Evolutionary conservation across 2,329 filamentous ascomycete genomes (phyloP), one percentile per base, ranked within the genome.

Genomic region (Exophiala dermatitidis): DNA sequence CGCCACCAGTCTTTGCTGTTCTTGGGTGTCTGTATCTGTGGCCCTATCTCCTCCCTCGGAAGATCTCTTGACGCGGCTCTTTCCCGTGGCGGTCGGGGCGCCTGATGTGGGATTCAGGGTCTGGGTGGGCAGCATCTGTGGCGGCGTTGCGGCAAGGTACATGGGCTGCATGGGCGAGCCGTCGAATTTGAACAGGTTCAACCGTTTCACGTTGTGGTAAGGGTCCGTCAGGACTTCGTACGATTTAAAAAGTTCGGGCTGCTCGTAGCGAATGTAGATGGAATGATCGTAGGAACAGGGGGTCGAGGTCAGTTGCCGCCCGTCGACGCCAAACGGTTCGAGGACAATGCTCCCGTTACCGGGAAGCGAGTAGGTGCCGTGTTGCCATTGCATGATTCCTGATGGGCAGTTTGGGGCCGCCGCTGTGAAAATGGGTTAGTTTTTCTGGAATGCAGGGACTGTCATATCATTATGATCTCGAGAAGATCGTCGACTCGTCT

Each of bases 361-460:
- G 41, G 75, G 71, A 60, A 81, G 71, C 3, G 72, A 70, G 65
- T 80, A 86, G 50, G 68, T 80, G 40, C 85, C 85, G 65, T 88
- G 85, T 65, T 88, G 85, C 76, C 81, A 88, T 69, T 87, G 83
- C 73, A 88, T 80, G 45, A 87, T 77, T 5, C 78, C 82, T 50
- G 75, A 74, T 1, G 83, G 79, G 62, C 84, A 88, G 55, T 72
- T 68, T 30, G 84, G 84, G 9, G 76, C 71, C 44, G 71, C 68
- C 41, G 83, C 82, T 84, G 62, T 57, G 32, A 43, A 29, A 36
- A 9, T 34, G 37, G 32, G 36, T 50, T 33, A 51, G 34, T 8
- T 32, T 33, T 32, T 34, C 19, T 19, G 19, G 19, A 19, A 19
- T 19, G 19, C 1, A 19, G 19, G 19, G 2, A 19, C 19, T 19